A percentile compares a stretch with the other conserved stretches of the same genome.
Conservation (phyloP, 2,329 filamentous ascomycete genomes). For the Talaromyces sp. region DNA sequence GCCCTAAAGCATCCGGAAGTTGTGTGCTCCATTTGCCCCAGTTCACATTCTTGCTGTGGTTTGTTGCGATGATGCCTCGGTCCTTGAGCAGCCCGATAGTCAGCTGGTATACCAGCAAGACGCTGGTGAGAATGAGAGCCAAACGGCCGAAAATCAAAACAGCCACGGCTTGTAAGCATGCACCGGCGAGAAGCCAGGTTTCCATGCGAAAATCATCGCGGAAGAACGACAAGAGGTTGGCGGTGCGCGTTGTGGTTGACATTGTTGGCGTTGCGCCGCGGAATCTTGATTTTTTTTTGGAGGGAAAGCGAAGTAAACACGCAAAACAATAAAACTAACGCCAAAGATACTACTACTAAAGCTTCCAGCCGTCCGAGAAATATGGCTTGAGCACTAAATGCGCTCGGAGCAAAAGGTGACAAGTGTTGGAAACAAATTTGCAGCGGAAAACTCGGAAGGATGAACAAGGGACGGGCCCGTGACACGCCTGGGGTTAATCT, state of each 20-base stretch:
- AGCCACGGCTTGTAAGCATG: neutral
- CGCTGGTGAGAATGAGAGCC: neutral
- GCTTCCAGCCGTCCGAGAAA: neutral
- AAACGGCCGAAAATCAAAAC: neutral
- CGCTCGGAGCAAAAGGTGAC: too few relatives aligned
- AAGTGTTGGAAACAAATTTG: neutral
- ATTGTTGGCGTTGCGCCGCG: neutral
- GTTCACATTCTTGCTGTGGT: neutral
- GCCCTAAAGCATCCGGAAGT: neutral
- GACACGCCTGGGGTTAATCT: neutral
- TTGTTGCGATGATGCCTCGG: neutral
- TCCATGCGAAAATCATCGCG: neutral
- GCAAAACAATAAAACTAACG: neutral
- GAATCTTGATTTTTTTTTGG: neutral
- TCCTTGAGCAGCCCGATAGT: neutral
- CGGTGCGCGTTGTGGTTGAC: neutral
- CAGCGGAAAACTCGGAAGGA: neutral
- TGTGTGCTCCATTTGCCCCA: neutral
- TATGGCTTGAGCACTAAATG: neutral
- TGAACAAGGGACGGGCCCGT: neutral
- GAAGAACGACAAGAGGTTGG: neutral
- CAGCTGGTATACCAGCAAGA: neutral
- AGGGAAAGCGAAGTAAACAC: neutral
- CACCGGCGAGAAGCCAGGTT: neutral
- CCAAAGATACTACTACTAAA: neutral